These are phyloP conservation scores for Podila clonocystis DNA, from an alignment of 192 early-diverging fungal species.

Conservation along the genomic window DNA sequence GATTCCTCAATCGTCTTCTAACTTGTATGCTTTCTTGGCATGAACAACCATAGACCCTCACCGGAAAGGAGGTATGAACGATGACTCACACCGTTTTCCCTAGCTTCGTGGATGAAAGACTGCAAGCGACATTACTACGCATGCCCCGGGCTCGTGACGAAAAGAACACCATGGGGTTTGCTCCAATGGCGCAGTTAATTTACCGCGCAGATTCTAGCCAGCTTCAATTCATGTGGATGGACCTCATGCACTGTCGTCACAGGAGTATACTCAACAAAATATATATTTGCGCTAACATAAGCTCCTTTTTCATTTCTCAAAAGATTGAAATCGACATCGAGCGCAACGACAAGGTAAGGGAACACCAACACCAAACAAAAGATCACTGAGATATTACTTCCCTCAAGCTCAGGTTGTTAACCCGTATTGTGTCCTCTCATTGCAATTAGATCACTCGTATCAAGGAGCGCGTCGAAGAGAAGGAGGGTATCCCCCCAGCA, in stretches of 20 bases:
- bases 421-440: not conserved
- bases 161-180: not conserved
- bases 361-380: not conserved
- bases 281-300: not conserved
- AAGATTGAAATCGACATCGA: conserved; percentile 96
- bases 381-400: not conserved
- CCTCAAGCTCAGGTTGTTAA: not conserved
- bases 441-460: conserved; percentile 74
- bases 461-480: conserved; percentile 94
- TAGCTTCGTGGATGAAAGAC: not conserved
- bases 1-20: not conserved
- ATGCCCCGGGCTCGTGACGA: too few species aligned
- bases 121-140: too few species aligned
- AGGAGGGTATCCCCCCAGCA: conserved; percentile 96
- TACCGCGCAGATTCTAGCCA: too few species aligned
- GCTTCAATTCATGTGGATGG: too few species aligned
- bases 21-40: not conserved
- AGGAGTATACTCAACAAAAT: too few species aligned
- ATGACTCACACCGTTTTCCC: not conserved
- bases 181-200: not conserved
- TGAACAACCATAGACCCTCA: conserved; percentile 73
- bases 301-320: not conserved
- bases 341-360: conserved; percentile 69
- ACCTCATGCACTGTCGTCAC: too few species aligned
- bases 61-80: conserved; percentile 82